phyloP scores from a whole-genome alignment of 768 basidiomycete genomes.

The Pleurotus djamor region DNA sequence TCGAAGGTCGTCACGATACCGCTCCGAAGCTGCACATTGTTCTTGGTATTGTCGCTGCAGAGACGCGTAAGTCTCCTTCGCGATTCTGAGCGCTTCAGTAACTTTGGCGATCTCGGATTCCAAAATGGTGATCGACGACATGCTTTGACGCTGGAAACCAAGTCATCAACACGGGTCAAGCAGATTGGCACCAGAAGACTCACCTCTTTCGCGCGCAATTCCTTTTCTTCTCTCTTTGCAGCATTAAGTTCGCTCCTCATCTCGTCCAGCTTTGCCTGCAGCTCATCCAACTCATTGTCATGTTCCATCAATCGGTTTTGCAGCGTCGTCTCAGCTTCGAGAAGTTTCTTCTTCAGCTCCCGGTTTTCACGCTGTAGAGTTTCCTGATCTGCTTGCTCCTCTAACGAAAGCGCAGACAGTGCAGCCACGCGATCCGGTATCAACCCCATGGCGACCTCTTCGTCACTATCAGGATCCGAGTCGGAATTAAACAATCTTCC shows the following conservation, averaged over 20 bases:
- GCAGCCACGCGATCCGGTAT: conserved; percentile 58
- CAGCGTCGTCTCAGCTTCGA: conserved; percentile 70
- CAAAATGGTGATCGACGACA: conserved; percentile 61
- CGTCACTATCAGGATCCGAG: conserved; percentile 46
- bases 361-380: conserved; percentile 70
- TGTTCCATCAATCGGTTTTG: conserved; percentile 71
- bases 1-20: conserved; percentile 71
- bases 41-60: conserved; percentile 89
- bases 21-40: conserved; percentile 82
- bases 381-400: conserved; percentile 70
- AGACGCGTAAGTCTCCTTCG: conserved; percentile 69
- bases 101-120: conserved; percentile 82
- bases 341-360: conserved; percentile 72
- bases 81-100: conserved; percentile 70
- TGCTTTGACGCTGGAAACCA: conserved; percentile 52
- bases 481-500: conserved; percentile 26
- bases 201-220: conserved; percentile 85
- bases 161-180: conserved; percentile 1
- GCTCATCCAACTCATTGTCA: conserved; percentile 80
- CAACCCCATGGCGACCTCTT: conserved; percentile 53
- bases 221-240: conserved; percentile 91
- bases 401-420: conserved; percentile 68
- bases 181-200: conserved; percentile 9
- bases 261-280: conserved; percentile 78
- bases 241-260: conserved; percentile 70